Conservation (phyloP, 768 basidiomycete species). For the Boletus reticulatus region DNA sequence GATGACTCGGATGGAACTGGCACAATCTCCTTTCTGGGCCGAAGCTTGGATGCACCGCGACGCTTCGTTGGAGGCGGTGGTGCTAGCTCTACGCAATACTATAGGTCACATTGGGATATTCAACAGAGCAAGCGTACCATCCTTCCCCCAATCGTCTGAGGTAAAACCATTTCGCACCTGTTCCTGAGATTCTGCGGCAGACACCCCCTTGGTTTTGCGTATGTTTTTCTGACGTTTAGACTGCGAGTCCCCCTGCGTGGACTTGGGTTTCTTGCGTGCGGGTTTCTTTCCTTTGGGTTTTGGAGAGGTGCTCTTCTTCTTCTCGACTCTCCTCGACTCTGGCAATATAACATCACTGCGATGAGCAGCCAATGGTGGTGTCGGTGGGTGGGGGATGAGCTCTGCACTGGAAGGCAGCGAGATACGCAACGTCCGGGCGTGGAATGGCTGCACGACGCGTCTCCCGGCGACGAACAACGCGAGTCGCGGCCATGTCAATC, state of each 20-base stretch:
- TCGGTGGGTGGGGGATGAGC: background rate
- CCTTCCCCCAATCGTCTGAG: slow-evolving; percentile 22
- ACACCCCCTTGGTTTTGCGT: slow-evolving; percentile 1
- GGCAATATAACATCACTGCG: background rate
- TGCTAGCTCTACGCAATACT: slow-evolving; percentile 7
- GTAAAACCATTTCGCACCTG: slow-evolving; percentile 1
- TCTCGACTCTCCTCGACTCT: background rate
- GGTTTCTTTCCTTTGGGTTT: slow-evolving; percentile 2
- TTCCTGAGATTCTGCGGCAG: background rate
- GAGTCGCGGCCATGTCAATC: background rate
- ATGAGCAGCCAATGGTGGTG: background rate
- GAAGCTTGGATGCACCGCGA: background rate
- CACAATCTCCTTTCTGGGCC: slow-evolving; percentile 3
- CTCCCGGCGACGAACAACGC: slow-evolving; percentile 15
- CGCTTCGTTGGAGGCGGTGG: slow-evolving; percentile 7
- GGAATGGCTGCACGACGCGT: slow-evolving; percentile 15
- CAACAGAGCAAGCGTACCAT: slow-evolving; percentile 13
- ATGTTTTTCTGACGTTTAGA: background rate
- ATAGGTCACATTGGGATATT: background rate
- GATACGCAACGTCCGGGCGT: slow-evolving; percentile 10
- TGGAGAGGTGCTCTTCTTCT: background rate
- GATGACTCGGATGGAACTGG: background rate
- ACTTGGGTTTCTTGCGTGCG: slow-evolving; percentile 7
- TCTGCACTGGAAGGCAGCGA: slow-evolving; percentile 1
- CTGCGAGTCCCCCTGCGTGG: background rate